Evolutionary conservation across 2,329 filamentous ascomycete species (phyloP).

Genomic region (Talaromyces funiculosus): DNA sequence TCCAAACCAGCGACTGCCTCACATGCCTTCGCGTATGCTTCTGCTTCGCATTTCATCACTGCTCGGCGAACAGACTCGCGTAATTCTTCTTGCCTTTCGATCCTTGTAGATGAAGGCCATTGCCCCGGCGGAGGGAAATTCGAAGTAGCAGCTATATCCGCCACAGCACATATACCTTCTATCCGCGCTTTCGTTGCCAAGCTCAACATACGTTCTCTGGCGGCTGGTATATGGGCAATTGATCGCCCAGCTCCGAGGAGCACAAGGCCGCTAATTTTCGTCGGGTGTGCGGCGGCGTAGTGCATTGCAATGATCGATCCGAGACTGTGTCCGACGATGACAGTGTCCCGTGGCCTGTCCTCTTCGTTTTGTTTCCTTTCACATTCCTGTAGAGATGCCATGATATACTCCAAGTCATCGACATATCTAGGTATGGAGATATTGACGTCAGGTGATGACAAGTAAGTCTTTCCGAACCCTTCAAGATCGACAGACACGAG

Average conservation of each 20-base stretch:
- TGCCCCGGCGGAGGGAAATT: slow-evolving; percentile 7
- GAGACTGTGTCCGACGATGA: slow-evolving; percentile 34
- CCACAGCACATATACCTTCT: slow-evolving; percentile 10
- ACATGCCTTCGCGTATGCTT: slow-evolving; percentile 9
- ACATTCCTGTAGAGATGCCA: slow-evolving; percentile 5
- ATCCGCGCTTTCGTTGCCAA: slow-evolving; percentile 1
- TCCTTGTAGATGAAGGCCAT: no score
- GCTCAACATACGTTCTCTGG: slow-evolving; percentile 11
- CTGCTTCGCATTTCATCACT: slow-evolving; percentile 1
- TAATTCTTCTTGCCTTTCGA: not conserved
- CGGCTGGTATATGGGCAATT: slow-evolving; percentile 11
- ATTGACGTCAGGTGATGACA: slow-evolving; percentile 6
- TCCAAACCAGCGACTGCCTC: slow-evolving; percentile 9
- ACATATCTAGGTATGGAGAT: slow-evolving; percentile 10
- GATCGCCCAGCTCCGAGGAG: slow-evolving; percentile 31
- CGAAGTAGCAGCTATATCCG: slow-evolving; percentile 4
- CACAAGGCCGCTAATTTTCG: slow-evolving; percentile 22
- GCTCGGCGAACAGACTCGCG: not conserved
- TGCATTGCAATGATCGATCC: slow-evolving; percentile 34
- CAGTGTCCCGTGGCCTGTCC: no score
- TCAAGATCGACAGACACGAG: slow-evolving; percentile 9
- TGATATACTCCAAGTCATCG: slow-evolving; percentile 6
- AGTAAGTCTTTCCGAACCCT: slow-evolving; percentile 6
- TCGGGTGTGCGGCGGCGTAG: slow-evolving; percentile 27
- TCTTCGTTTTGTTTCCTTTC: not conserved